Percentiles rank a stretch among this genome's conserved stretches.
Conservation (phyloP, 768 basidiomycete genomes). For the Hericium coralloides region DNA sequence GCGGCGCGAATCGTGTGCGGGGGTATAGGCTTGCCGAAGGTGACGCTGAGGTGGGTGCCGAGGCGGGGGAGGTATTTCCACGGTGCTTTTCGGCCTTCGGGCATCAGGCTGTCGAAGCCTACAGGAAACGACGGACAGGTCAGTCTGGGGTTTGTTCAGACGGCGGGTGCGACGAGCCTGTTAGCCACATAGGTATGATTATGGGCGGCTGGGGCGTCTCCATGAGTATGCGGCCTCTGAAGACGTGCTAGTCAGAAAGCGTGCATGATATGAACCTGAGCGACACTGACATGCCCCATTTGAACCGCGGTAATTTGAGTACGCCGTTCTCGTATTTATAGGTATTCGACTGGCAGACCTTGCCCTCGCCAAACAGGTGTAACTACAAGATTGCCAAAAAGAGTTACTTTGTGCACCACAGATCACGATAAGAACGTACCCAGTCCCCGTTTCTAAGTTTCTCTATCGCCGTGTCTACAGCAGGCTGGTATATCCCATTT, state of each 20-base stretch:
- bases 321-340: conserved; percentile 38
- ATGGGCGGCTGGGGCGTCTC: conserved; percentile 54
- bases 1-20: conserved; percentile 25
- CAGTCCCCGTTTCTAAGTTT: conserved; percentile 78
- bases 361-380: conserved; percentile 87
- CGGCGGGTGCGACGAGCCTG: conserved; percentile 34
- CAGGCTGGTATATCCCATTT: conserved; percentile 80
- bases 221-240: conserved; percentile 79
- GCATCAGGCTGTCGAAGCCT: conserved; percentile 89
- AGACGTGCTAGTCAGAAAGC: neutral
- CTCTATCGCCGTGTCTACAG: conserved; percentile 75
- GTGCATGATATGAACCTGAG: neutral
- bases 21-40: conserved; percentile 71
- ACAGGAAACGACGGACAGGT: neutral
- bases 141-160: neutral
- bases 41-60: conserved; percentile 58
- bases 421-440: conserved; percentile 42
- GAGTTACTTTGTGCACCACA: neutral
- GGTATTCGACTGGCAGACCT: conserved; percentile 64
- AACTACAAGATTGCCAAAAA: conserved; percentile 38
- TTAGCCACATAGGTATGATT: conserved; percentile 91
- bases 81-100: conserved; percentile 71
- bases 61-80: conserved; percentile 60
- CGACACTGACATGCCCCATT: conserved; percentile 86
- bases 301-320: conserved; percentile 63